These are phyloP conservation scores for Vachellia collinsii DNA, from an alignment of 306 rosid genomes.

Conservation along the genomic window DNA sequence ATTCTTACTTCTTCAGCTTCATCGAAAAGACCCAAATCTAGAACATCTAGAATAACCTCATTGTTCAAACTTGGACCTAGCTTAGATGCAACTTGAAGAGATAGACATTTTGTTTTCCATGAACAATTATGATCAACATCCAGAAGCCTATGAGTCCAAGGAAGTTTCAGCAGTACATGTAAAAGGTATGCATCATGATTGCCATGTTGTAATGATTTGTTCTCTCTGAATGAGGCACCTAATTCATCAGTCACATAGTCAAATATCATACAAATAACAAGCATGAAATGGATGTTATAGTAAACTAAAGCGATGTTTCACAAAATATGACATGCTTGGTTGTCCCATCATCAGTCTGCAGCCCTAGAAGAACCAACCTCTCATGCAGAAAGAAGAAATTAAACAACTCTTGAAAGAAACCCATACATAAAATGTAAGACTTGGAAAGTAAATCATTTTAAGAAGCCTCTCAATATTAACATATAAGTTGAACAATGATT, in stretches of 20 bases:
- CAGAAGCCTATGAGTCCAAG: constrained; percentile 73
- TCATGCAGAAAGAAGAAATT: constrained; percentile 1
- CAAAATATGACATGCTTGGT: constrained; percentile 11
- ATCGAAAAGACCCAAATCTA: constrained; percentile 83
- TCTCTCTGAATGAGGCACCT: constrained; percentile 54
- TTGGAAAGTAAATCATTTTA: constrained; percentile 18
- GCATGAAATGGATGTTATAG: constrained; percentile 29
- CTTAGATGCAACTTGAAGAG: constrained; percentile 76
- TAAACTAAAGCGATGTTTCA: constrained; percentile 30
- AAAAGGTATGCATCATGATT: constrained; percentile 50
- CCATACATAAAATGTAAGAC: constrained; percentile 6
- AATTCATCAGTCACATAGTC: constrained; percentile 39
- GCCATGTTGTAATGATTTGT: constrained; percentile 41
- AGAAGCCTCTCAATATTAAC: constrained; percentile 33
- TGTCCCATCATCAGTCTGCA: constrained; percentile 19
- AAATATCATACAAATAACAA: constrained; percentile 28
- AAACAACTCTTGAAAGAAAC: constrained; percentile 30
- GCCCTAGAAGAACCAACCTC: constrained; percentile 25
- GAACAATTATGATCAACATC: constrained; percentile 47
- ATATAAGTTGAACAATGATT: constrained; percentile 23
- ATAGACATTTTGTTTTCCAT: constrained; percentile 67
- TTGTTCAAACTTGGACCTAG: constrained; percentile 54
- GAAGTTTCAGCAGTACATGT: constrained; percentile 67
- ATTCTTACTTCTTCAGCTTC: constrained; percentile 76
- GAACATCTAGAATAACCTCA: constrained; percentile 65